These are phyloP conservation scores for Ceratocystis alfenasii DNA, from an alignment of 2,329 filamentous ascomycete species.

Conservation along the genomic window DNA sequence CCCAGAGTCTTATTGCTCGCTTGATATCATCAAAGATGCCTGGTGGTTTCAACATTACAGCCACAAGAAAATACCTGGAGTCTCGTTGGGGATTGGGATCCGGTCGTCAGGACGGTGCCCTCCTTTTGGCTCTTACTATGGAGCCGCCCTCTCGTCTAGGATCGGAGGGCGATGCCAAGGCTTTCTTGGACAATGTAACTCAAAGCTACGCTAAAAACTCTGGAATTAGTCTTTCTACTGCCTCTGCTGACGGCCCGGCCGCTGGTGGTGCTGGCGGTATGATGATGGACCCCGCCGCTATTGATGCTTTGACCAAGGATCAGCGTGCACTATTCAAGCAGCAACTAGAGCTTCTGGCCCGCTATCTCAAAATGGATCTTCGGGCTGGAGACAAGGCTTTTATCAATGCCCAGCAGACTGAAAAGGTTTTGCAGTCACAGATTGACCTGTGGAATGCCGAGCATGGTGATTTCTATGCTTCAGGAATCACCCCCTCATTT, in stretches of 20 bases:
- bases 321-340: slow-evolving; percentile 95
- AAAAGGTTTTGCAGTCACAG: slow-evolving; percentile 80
- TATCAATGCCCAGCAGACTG: slow-evolving; percentile 70
- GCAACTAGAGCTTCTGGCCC: slow-evolving; percentile 85
- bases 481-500: slow-evolving; percentile 89
- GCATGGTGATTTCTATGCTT: slow-evolving; percentile 91
- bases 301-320: slow-evolving; percentile 94
- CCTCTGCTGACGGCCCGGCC: slow-evolving; percentile 60
- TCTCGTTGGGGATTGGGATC: slow-evolving; percentile 78
- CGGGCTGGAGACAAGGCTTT: slow-evolving; percentile 93
- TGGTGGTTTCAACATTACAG: slow-evolving; percentile 96
- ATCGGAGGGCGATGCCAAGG: slow-evolving; percentile 82
- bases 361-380: slow-evolving; percentile 95
- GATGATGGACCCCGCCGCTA: slow-evolving; percentile 99
- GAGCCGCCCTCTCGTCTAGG: slow-evolving; percentile 81
- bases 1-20: slow-evolving; percentile 80
- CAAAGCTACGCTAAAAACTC: slow-evolving; percentile 80
- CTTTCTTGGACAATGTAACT: slow-evolving; percentile 74
- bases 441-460: slow-evolving; percentile 90
- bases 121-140: slow-evolving; percentile 82
- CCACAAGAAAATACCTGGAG: slow-evolving; percentile 88
- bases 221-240: slow-evolving; percentile 71
- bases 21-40: slow-evolving; percentile 99
- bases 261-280: slow-evolving; percentile 62
- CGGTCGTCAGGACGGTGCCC: slow-evolving; percentile 80